Percentiles rank a stretch among this genome's conserved stretches.
These are phyloP conservation scores for Boletus semigastroideus DNA, from an alignment of 1,284 basidiomycete genomes.

Conservation along the genomic window DNA sequence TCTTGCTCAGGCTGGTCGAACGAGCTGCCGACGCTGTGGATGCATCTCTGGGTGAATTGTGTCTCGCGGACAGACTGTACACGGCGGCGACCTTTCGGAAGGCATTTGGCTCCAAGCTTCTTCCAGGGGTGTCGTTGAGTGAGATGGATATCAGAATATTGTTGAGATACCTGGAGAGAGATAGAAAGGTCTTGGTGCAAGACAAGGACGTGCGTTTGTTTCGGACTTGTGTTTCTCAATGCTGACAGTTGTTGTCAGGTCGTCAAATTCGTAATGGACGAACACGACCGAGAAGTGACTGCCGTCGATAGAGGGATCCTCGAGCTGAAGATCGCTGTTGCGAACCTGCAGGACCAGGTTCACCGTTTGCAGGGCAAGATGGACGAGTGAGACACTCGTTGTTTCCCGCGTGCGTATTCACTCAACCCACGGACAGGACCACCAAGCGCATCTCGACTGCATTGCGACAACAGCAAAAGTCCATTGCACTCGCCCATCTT, in stretches of 20 bases:
- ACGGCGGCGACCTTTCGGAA: slow-evolving; percentile 60
- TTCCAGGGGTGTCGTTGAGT: slow-evolving; percentile 46
- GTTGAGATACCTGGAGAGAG: slow-evolving; percentile 77
- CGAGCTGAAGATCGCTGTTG: slow-evolving; percentile 68
- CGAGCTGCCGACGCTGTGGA: slow-evolving; percentile 63
- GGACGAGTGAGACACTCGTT: slow-evolving; percentile 49
- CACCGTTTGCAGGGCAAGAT: slow-evolving; percentile 66
- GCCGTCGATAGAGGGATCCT: slow-evolving; percentile 74
- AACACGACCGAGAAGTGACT: slow-evolving; percentile 52
- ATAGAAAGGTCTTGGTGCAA: slow-evolving; percentile 60
- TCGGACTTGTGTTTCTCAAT: not conserved
- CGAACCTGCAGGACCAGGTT: slow-evolving; percentile 65
- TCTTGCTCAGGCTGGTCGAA: slow-evolving; percentile 66
- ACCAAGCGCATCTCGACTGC: slow-evolving; percentile 65
- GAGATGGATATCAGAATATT: slow-evolving; percentile 70
- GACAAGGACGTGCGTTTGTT: slow-evolving; percentile 58
- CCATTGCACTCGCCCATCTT: slow-evolving; percentile 73
- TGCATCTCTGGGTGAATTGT: slow-evolving; percentile 50
- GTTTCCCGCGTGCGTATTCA: not conserved
- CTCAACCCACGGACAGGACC: slow-evolving; percentile 44
- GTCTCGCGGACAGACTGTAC: slow-evolving; percentile 65
- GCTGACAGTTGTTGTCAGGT: slow-evolving; percentile 43
- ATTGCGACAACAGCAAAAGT: slow-evolving; percentile 68
- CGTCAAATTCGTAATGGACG: slow-evolving; percentile 68
- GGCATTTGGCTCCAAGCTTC: slow-evolving; percentile 52